Evolutionary conservation across 495 filamentous ascomycete species (phyloP).

Genomic region (Neurospora sp.): DNA sequence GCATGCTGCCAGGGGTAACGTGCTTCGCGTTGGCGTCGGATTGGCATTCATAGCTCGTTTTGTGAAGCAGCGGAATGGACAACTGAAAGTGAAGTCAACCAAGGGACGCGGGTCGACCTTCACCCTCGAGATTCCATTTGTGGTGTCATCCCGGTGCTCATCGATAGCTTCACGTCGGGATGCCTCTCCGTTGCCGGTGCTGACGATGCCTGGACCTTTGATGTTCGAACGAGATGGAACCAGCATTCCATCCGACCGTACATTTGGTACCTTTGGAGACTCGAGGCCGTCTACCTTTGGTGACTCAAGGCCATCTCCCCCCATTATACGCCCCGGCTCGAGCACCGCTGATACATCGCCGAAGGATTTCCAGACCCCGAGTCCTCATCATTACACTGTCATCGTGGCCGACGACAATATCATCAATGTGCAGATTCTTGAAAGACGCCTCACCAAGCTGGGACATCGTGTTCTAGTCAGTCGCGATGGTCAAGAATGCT

Average conservation of each 20-base stretch:
- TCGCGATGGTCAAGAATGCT: constrained; percentile 71
- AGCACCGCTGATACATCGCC: neutral
- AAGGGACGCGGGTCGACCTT: constrained; percentile 15
- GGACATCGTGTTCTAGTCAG: constrained; percentile 62
- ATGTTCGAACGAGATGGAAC: neutral
- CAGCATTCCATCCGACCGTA: constrained; percentile 1
- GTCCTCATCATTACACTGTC: constrained; percentile 42
- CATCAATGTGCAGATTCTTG: constrained; percentile 68
- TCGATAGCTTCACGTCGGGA: constrained; percentile 13
- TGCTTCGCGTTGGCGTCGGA: constrained; percentile 15
- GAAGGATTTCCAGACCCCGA: constrained; percentile 3
- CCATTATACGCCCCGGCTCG: neutral
- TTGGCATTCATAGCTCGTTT: constrained; percentile 14
- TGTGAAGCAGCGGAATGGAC: constrained; percentile 15
- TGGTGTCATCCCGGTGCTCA: constrained; percentile 9
- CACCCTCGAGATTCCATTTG: constrained; percentile 19
- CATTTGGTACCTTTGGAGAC: neutral
- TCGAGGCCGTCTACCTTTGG: neutral
- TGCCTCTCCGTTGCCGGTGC: constrained; percentile 10
- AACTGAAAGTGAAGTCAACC: constrained; percentile 10
- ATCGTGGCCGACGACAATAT: constrained; percentile 79
- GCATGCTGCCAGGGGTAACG: neutral
- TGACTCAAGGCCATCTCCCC: constrained; percentile 1
- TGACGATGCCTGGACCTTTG: constrained; percentile 10
- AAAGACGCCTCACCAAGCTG: constrained; percentile 61